Evolutionary conservation across 192 early-diverging fungal species (phyloP).

Genomic region (Pilaira anomala): DNA sequence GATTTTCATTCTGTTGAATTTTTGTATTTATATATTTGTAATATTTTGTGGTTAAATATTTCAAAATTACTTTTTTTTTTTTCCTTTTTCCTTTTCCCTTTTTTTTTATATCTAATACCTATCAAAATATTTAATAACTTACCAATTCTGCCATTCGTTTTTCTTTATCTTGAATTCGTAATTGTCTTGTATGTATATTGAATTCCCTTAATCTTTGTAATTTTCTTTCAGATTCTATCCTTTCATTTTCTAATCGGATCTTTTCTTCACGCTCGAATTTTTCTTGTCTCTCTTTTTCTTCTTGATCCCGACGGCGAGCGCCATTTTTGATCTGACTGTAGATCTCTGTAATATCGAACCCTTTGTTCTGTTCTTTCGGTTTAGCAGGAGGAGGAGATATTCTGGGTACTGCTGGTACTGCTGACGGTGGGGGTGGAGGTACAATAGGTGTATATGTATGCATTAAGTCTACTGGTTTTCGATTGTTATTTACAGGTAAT

Average conservation of each 20-base stretch:
- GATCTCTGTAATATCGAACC: slow-evolving; percentile 17
- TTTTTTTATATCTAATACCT: no score
- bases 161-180: slow-evolving; percentile 5
- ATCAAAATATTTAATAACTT: not conserved
- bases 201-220: not conserved
- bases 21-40: no score
- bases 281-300: not conserved
- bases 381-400: not conserved
- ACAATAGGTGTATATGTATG: not conserved
- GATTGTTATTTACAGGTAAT: not conserved
- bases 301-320: slow-evolving; percentile 15
- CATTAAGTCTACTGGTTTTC: not conserved
- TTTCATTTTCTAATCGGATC: not conserved
- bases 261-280: not conserved
- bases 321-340: slow-evolving; percentile 11
- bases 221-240: not conserved
- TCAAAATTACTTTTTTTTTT: no score
- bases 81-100: no score
- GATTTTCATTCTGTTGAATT: not conserved
- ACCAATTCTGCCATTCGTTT: slow-evolving; percentile 16
- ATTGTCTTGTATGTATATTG: not conserved
- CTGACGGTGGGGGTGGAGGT: no score
- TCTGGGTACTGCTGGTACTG: not conserved
- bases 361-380: slow-evolving; percentile 11
- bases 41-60: no score